Evolutionary conservation across 2,329 filamentous ascomycete genomes (phyloP).

Genomic region (Botryotinia convoluta): DNA sequence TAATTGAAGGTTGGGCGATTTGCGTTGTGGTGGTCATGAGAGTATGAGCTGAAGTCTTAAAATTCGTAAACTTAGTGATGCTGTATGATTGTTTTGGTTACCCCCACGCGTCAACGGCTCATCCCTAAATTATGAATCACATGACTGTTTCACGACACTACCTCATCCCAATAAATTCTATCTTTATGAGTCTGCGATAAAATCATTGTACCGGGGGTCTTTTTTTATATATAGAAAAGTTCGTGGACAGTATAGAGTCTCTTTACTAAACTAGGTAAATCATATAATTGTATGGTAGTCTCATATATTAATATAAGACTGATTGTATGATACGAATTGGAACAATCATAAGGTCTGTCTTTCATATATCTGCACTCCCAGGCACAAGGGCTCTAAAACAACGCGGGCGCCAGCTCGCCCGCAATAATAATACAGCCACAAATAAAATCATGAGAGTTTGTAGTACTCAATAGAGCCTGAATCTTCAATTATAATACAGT

Average conservation of each 20-base stretch:
- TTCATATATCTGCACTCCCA: background rate
- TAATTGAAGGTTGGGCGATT: background rate
- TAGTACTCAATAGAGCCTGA: background rate
- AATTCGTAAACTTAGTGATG: conserved; percentile 23
- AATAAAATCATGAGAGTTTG: background rate
- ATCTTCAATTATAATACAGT: background rate
- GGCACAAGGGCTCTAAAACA: background rate
- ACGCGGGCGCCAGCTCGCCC: background rate
- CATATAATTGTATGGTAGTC: background rate
- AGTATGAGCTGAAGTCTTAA: conserved; percentile 17
- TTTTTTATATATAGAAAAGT: background rate
- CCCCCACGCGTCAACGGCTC: conserved; percentile 12
- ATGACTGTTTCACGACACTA: background rate
- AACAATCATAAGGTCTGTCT: background rate
- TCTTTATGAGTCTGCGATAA: background rate
- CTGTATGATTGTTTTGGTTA: conserved; percentile 26
- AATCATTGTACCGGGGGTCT: background rate
- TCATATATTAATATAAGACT: background rate
- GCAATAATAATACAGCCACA: background rate
- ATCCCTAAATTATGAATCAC: background rate
- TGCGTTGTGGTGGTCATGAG: conserved; percentile 25
- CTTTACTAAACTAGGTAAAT: background rate
- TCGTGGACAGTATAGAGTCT: background rate
- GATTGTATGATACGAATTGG: background rate
- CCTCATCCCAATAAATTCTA: background rate